A percentile compares a stretch with the other conserved stretches of the same genome.
Conservation (phyloP, 805 yeast species). For the Barnettozyma sp. region DNA sequence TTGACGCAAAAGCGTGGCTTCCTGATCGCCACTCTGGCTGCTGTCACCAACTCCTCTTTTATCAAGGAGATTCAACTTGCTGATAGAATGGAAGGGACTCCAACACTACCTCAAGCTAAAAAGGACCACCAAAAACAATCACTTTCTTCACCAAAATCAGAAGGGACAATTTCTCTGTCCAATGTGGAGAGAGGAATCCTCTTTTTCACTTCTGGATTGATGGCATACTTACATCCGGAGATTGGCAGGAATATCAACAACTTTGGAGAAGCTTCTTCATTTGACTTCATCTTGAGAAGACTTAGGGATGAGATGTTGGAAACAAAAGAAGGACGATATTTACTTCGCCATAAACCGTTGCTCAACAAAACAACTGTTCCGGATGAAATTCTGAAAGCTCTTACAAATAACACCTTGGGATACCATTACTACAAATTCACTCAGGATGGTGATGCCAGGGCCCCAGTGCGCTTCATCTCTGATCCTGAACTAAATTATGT, state of each 20-base stretch:
- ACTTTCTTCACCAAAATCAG: slow-evolving; percentile 37
- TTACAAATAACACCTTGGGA: slow-evolving; percentile 72
- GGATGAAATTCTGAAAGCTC: slow-evolving; percentile 46
- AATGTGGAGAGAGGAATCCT: slow-evolving; percentile 54
- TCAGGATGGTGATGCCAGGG: slow-evolving; percentile 90
- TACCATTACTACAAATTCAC: slow-evolving; percentile 78
- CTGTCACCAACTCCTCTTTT: slow-evolving; percentile 19
- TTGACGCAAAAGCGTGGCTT: slow-evolving; percentile 16
- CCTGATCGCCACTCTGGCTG: slow-evolving; percentile 16
- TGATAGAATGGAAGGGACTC: slow-evolving; percentile 51
- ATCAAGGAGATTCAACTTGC: slow-evolving; percentile 49
- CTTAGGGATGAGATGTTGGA: slow-evolving; percentile 69
- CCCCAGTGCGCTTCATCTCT: slow-evolving; percentile 78
- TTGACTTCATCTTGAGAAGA: slow-evolving; percentile 53
- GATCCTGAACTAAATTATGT: slow-evolving; percentile 88
- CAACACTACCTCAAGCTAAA: slow-evolving; percentile 33
- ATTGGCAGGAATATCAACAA: slow-evolving; percentile 70
- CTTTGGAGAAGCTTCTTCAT: slow-evolving; percentile 86
- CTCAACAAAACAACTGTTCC: slow-evolving; percentile 69
- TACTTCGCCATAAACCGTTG: slow-evolving; percentile 74
- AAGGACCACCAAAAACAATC: slow-evolving; percentile 1
- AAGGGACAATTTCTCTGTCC: slow-evolving; percentile 71
- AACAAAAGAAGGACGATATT: slow-evolving; percentile 69
- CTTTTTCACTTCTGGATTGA: slow-evolving; percentile 67
- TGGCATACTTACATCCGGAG: slow-evolving; percentile 72